phyloP scores from a whole-genome alignment of 2,329 filamentous ascomycete genomes.

The Bimuria novae-zelandiae region DNA sequence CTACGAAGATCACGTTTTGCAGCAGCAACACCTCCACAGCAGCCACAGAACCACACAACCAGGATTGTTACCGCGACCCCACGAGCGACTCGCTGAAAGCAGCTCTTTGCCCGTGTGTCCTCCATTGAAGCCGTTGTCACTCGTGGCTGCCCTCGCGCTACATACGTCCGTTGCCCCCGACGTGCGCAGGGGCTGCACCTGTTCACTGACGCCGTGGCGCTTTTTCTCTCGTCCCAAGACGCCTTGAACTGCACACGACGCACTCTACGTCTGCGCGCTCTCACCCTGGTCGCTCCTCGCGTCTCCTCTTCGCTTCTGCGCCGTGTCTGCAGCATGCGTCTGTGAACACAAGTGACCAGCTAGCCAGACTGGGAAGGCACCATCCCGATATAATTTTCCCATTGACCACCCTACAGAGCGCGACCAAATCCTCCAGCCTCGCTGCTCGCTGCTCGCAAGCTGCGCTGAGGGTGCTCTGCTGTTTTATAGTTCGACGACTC shows the following conservation, averaged over 20 bases:
- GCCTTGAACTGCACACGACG: conserved; percentile 5
- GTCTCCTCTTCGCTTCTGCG: not conserved
- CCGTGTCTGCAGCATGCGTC: conserved; percentile 7
- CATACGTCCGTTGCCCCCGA: conserved; percentile 4
- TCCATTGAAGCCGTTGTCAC: conserved; percentile 11
- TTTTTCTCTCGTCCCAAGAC: conserved; percentile 13
- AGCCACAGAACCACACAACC: not conserved
- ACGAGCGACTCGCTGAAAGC: not conserved
- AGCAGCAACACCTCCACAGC: not conserved
- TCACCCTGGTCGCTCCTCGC: conserved; percentile 5
- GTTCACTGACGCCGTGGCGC: conserved; percentile 16
- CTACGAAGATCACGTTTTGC: not conserved
- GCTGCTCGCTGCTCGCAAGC: not conserved
- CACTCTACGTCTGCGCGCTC: conserved; percentile 9
- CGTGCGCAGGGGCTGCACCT: conserved; percentile 15
- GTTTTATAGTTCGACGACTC: not conserved
- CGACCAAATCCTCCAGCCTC: not conserved
- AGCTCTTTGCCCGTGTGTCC: conserved; percentile 11
- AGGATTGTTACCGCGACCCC: not conserved
- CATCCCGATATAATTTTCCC: conserved; percentile 4
- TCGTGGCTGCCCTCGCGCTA: not conserved
- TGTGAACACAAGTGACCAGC: not conserved
- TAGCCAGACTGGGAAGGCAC: conserved; percentile 9
- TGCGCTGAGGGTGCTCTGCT: not conserved
- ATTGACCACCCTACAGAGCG: conserved; percentile 2